phyloP scores from a whole-genome alignment of 495 filamentous ascomycete species.

The Lasiosphaeris hirsuta region DNA sequence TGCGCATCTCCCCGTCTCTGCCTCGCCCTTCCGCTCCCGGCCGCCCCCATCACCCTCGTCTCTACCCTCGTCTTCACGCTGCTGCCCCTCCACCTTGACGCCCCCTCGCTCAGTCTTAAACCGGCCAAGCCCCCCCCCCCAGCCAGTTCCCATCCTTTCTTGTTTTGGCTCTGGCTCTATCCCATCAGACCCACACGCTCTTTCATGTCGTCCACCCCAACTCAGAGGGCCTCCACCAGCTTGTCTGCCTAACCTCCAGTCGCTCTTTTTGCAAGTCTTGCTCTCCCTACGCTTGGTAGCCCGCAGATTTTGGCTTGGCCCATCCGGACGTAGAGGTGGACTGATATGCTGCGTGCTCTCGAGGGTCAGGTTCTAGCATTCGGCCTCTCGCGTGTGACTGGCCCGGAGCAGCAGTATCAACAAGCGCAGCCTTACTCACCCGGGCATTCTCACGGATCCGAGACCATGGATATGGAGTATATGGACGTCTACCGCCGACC shows the following conservation, averaged over 20 bases:
- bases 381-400: no score
- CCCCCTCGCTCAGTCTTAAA: constrained; percentile 29
- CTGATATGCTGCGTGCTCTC: no score
- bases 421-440: background rate
- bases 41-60: constrained; percentile 1
- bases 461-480: constrained; percentile 30
- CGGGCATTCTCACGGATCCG: background rate
- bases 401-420: no score
- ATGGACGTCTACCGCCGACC: constrained; percentile 28
- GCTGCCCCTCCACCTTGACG: constrained; percentile 7
- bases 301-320: background rate
- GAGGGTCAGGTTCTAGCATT: no score
- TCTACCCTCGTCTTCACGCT: constrained; percentile 18
- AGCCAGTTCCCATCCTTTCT: constrained; percentile 18
- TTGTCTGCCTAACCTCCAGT: constrained; percentile 39
- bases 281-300: background rate
- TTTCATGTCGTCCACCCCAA: constrained; percentile 23
- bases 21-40: constrained; percentile 13
- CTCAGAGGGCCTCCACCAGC: constrained; percentile 15
- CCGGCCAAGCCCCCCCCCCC: constrained; percentile 24
- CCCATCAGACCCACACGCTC: constrained; percentile 30
- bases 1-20: constrained; percentile 1
- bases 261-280: constrained; percentile 34
- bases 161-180: constrained; percentile 19
- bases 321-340: no score